Evolutionary conservation across 805 yeast species (phyloP), one percentile per base, ranked within the genome.

Genomic region (Wickerhamomyces ciferrii): DNA sequence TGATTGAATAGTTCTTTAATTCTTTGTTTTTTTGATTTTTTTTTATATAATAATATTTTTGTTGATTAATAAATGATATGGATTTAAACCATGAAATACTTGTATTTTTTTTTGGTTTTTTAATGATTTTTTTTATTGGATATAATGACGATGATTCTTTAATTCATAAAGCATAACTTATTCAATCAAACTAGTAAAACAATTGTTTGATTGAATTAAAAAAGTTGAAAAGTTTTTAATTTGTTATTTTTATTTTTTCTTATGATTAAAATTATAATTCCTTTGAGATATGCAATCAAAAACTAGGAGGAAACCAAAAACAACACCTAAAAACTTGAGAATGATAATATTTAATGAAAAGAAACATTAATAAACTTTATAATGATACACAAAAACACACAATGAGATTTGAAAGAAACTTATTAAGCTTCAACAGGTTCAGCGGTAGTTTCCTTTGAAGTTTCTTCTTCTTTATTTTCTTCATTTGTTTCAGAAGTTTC

Each of bases 381-480:
- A 15, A 15, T 13, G 34, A 29, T 13, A 13, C n/a, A 29, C 13
- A 13, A 5, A 7, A 7, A 7, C 15, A 7, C 5, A 13, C 5
- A 25, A 27, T 4, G 20, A n/a, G 17, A 15, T 4, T n/a, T 38
- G 29, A 38, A 9, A 19, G 7, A 61, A 15, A n/a, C n/a, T n/a
- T n/a, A n/a, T n/a, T n/a, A 23, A 14, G 36, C 42, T 39, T 41
- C 23, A 20, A 29, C 36, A n/a, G n/a, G n/a, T 44, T 61, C 15
- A 42, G 54, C 32, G 31, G 57, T 18, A 54, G 61, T 45, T 52
- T 61, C 38, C 43, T 48, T 34, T 10, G 49, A 40, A 47, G 42
- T 47, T 45, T 46, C 46, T 36, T 42, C 36, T 44, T 46, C 34
- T 31, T 39, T 47, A 40, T 31, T 43, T 40, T 48, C 44, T 32